phyloP scores from a whole-genome alignment of 495 filamentous ascomycete genomes.

The Penicillium canariense region DNA sequence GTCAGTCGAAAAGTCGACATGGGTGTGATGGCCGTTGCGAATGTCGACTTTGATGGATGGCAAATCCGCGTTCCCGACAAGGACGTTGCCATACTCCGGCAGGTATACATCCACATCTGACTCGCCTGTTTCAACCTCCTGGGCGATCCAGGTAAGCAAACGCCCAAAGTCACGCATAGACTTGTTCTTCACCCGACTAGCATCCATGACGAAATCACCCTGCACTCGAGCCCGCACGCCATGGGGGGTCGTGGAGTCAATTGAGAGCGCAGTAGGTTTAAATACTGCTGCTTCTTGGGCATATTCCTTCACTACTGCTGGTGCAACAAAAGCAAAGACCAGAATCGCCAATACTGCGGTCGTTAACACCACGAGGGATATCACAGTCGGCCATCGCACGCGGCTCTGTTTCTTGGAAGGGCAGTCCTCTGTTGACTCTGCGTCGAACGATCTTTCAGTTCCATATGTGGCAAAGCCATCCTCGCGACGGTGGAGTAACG shows the following conservation, averaged over 20 bases:
- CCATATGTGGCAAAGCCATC: slow-evolving; percentile 37
- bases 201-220: slow-evolving; percentile 78
- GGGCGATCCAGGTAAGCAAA: slow-evolving; percentile 78
- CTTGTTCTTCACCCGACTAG: slow-evolving; percentile 63
- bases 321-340: slow-evolving; percentile 72
- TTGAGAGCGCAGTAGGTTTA: slow-evolving; percentile 73
- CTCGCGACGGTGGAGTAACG: slow-evolving; percentile 38
- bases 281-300: slow-evolving; percentile 77
- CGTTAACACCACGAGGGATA: slow-evolving; percentile 52
- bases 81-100: slow-evolving; percentile 75
- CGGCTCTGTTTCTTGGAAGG: slow-evolving; percentile 28
- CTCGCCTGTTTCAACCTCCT: slow-evolving; percentile 63
- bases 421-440: neutral
- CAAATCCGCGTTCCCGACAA: slow-evolving; percentile 73
- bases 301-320: slow-evolving; percentile 78
- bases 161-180: slow-evolving; percentile 71
- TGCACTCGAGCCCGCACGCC: slow-evolving; percentile 77
- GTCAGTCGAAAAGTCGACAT: slow-evolving; percentile 74
- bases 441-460: slow-evolving; percentile 19
- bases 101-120: slow-evolving; percentile 75
- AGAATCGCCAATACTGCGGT: slow-evolving; percentile 48
- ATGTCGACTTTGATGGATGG: slow-evolving; percentile 73
- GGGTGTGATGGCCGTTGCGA: slow-evolving; percentile 70
- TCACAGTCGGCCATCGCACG: slow-evolving; percentile 55
- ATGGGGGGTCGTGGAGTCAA: slow-evolving; percentile 74